These are phyloP conservation scores for Narthecium ossifragum DNA, from an alignment of 106 monocot species.

Conservation along the genomic window DNA sequence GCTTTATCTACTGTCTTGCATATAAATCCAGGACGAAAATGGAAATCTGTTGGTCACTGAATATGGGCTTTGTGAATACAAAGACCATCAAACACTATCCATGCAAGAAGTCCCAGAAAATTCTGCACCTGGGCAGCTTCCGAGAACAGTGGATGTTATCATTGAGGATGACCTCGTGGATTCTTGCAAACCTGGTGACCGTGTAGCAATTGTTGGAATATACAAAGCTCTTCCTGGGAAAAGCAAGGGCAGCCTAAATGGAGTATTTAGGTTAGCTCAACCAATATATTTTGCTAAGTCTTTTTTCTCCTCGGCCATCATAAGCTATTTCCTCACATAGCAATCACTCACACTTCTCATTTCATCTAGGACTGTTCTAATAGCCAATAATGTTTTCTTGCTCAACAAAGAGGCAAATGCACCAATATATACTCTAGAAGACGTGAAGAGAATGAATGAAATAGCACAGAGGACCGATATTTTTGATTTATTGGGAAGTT, in stretches of 20 bases:
- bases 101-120: constrained; percentile 99
- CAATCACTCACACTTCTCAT: constrained; percentile 2
- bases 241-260: constrained; percentile 89
- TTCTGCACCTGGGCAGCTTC: constrained; percentile 95
- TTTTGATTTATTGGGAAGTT: constrained; percentile 78
- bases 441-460: constrained; percentile 82
- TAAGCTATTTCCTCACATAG: constrained; percentile 8
- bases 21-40: constrained; percentile 75
- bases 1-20: neutral
- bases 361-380: constrained; percentile 77
- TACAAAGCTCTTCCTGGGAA: constrained; percentile 97
- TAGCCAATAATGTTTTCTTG: constrained; percentile 87
- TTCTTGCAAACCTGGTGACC: constrained; percentile 96
- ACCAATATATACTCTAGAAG: constrained; percentile 61
- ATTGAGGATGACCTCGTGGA: constrained; percentile 97
- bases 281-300: neutral
- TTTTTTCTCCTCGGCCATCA: neutral
- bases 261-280: constrained; percentile 67
- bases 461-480: constrained; percentile 81
- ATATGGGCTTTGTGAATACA: constrained; percentile 94
- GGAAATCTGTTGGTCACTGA: constrained; percentile 93
- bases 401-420: constrained; percentile 98
- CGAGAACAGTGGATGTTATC: constrained; percentile 95
- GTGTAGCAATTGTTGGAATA: constrained; percentile 78
- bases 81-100: constrained; percentile 95